A percentile compares a stretch with the other conserved stretches of the same genome.
These are phyloP conservation scores for Saturnispora serradocipensis DNA, from an alignment of 805 yeast genomes.

Conservation along the genomic window DNA sequence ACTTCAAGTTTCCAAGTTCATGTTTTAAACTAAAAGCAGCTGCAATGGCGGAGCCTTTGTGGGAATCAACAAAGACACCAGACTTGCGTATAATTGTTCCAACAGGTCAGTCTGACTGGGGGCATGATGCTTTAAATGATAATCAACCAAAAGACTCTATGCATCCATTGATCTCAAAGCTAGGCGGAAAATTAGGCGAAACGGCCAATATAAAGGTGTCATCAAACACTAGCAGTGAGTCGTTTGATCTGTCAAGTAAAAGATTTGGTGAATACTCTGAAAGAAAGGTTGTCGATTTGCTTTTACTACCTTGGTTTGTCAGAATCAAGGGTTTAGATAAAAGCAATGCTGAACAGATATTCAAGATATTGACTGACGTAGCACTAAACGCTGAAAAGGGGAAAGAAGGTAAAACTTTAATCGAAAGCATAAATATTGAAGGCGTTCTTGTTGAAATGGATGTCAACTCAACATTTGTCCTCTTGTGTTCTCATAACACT, in stretches of 20 bases:
- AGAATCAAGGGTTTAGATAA: constrained; percentile 49
- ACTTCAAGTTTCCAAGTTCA: constrained; percentile 18
- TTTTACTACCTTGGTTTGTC: constrained; percentile 66
- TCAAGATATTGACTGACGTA: constrained; percentile 36
- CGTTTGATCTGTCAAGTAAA: constrained; percentile 14
- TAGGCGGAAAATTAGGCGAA: constrained; percentile 10
- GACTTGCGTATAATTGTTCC: constrained; percentile 71
- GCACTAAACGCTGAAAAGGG: constrained; percentile 23
- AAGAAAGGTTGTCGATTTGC: constrained; percentile 45
- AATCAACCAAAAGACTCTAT: constrained; percentile 22
- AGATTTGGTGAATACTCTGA: constrained; percentile 26
- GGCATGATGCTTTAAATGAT: constrained; percentile 50
- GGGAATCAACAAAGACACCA: constrained; percentile 63
- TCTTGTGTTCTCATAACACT: constrained; percentile 82
- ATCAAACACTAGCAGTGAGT: constrained; percentile 17
- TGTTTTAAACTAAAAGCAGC: constrained; percentile 31
- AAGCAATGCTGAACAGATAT: constrained; percentile 34
- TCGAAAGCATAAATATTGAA: constrained; percentile 16
- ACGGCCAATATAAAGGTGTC: constrained; percentile 6
- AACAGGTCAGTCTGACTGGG: constrained; percentile 83
- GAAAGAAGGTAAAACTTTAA: constrained; percentile 8
- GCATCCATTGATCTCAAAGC: constrained; percentile 16
- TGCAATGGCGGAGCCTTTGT: constrained; percentile 34
- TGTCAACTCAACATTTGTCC: constrained; percentile 38
- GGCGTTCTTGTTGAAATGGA: constrained; percentile 32